phyloP scores from a whole-genome alignment of 345 rosid genomes.

The Barbarea vulgaris region DNA sequence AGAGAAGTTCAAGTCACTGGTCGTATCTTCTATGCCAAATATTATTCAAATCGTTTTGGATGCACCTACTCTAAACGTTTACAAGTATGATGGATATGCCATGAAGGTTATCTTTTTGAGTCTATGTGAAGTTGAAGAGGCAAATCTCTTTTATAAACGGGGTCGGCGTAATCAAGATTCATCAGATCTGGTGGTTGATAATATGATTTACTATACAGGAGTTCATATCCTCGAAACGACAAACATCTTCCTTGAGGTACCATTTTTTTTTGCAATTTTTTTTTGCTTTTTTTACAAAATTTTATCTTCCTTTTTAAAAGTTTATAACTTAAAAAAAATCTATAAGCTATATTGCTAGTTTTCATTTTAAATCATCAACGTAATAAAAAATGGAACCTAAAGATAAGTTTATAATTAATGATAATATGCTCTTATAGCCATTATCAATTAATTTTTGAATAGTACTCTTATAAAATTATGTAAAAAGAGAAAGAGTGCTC shows the following conservation, averaged over 20 bases:
- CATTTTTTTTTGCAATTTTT: no score
- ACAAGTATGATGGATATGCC: slow-evolving; percentile 23
- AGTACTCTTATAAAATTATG: no score
- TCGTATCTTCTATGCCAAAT: neutral
- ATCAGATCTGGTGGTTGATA: neutral
- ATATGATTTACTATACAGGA: neutral
- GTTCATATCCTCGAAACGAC: slow-evolving; percentile 12
- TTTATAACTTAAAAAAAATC: no score
- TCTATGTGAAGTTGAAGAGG: neutral
- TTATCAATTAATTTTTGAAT: no score
- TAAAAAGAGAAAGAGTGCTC: neutral
- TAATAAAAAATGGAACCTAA: neutral
- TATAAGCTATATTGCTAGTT: neutral
- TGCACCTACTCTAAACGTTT: slow-evolving; percentile 21
- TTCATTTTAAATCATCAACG: neutral
- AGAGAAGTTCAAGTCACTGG: slow-evolving; percentile 6
- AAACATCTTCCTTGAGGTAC: slow-evolving; percentile 35
- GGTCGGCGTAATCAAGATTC: neutral
- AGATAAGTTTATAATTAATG: no score
- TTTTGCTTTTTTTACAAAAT: neutral
- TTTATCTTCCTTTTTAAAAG: neutral
- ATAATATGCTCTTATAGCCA: no score
- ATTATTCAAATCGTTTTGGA: neutral
- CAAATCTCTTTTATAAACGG: neutral
- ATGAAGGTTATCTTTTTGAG: neutral